Base-by-base conservation (phyloP, 2,329 filamentous ascomycete genomes). In the Drechslerella dactyloides region DNA sequence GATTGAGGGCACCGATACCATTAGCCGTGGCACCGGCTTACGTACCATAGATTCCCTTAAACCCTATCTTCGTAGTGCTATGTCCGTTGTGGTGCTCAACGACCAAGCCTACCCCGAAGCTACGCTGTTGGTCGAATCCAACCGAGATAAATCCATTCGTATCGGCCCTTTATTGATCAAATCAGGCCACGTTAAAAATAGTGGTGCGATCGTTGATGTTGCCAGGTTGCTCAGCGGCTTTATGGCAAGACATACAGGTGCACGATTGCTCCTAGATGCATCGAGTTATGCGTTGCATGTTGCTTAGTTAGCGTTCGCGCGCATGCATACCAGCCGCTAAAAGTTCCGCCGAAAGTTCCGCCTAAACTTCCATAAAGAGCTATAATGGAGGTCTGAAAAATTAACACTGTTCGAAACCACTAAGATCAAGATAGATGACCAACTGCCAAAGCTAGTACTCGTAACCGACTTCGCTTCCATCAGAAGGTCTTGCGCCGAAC, bases 221-320 rank as follows among this genome's bases (percentile, higher is more conserved):
- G 35, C 40, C 11, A 51, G n/a, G 17, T 24, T 50, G 13, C 24
- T 69, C n/a, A 27, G 33, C 27, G 57, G 57, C 5, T 48, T 57
- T 53, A 46, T 69, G 21, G 64, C 57, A 35, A 51, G 40, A 33
- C 8, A 69, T 37, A 44, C 30, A 21, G 33, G 44, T 21, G 42
- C 24, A 37, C 2, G 4, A 17, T 37, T 64, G 24, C 6, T 27
- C 1, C 24, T 27, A 2, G 61, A 64, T 24, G 30, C 24, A 3
- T 30, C 17, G 11, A 64, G 61, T 33, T 64, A 64, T 52, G n/a
- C n/a, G n/a, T n/a, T n/a, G n/a, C n/a, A n/a, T n/a, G n/a, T n/a
- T n/a, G n/a, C n/a, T n/a, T n/a, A n/a, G n/a, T n/a, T n/a, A n/a
- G n/a, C n/a, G n/a, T n/a, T n/a, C n/a, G n/a, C n/a, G n/a, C n/a